phyloP scores from a whole-genome alignment of 345 rosid species.

The Xanthoceras sorbifolium region DNA sequence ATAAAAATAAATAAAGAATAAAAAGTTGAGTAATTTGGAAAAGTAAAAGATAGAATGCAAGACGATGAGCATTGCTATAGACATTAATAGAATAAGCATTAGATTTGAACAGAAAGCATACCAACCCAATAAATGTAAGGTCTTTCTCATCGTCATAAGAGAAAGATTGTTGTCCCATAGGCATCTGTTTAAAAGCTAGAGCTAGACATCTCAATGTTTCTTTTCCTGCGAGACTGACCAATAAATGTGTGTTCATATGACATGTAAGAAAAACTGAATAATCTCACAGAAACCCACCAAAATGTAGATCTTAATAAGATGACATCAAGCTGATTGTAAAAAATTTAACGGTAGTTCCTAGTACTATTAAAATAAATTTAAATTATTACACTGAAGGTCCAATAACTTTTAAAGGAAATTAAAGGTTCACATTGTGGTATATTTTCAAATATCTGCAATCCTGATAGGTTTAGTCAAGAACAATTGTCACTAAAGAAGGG shows the following conservation, averaged over 20 bases:
- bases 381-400: neutral
- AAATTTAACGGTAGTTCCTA: neutral
- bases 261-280: neutral
- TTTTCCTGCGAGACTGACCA: constrained; percentile 88
- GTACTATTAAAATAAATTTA: neutral
- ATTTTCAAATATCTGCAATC: neutral
- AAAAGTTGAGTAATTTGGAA: neutral
- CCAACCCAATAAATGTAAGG: constrained; percentile 99
- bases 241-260: constrained; percentile 29
- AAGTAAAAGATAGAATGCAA: neutral
- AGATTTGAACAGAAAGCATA: constrained; percentile 60
- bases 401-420: neutral
- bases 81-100: neutral
- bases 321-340: neutral
- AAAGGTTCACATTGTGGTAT: neutral
- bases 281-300: neutral
- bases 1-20: neutral
- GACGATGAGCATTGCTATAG: constrained; percentile 3
- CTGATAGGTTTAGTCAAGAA: neutral
- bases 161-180: constrained; percentile 67
- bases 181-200: constrained; percentile 82
- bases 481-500: neutral
- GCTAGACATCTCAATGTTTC: constrained; percentile 95
- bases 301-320: neutral
- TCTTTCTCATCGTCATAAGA: constrained; percentile 87